Evolutionary conservation across 805 yeast genomes (phyloP), one percentile per base, ranked within the genome.

Genomic region (Wickerhamomyces alni): DNA sequence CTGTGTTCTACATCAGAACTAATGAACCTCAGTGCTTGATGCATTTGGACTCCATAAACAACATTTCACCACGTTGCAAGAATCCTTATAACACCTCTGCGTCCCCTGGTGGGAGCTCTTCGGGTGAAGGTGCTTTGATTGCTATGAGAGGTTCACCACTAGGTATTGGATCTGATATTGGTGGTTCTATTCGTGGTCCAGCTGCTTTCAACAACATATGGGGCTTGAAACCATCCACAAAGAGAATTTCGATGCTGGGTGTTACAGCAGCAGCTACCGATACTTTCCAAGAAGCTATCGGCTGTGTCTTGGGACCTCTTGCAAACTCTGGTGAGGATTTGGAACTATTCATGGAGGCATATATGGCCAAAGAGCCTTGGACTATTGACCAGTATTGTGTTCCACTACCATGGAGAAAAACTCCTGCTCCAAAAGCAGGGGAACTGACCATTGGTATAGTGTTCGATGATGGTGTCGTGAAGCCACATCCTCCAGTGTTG

Each of bases 91-190:
- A 81, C 48, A 64, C 78, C 29, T 59, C 68, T 19, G 63, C 79
- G 42, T 72, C 82, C 16, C 69, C 82, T 3, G 87, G 87, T 46
- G 87, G 87, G n/a, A 76, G 83, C 1, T 76, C 84, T 4, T 81
- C 83, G 30, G 87, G 87, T 44, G 87, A 80, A 57, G 84, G 86
- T 46, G 77, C 83, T 0, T 55, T 75, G 44, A 73, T 78, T 38
- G 76, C 74, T 2, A 68, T 75, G 55, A 73, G 69, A 38, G 86
- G 77, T 6, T 75, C 84, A 16, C 72, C 77, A 1, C 46, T 81
- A 32, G 89, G 83, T 16, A 65, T 77, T 32, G 87, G 87, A 31
- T 74, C 83, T 21, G 87, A 81, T 54, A 80, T 81, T 45, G 87
- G 87, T 43, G 87, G 87, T 1, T 74, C 82, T 12, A 75, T 82